Evolutionary conservation across 2,329 filamentous ascomycete genomes (phyloP), one percentile per base, ranked within the genome.

Genomic region (Orbilia blumenaviensis): DNA sequence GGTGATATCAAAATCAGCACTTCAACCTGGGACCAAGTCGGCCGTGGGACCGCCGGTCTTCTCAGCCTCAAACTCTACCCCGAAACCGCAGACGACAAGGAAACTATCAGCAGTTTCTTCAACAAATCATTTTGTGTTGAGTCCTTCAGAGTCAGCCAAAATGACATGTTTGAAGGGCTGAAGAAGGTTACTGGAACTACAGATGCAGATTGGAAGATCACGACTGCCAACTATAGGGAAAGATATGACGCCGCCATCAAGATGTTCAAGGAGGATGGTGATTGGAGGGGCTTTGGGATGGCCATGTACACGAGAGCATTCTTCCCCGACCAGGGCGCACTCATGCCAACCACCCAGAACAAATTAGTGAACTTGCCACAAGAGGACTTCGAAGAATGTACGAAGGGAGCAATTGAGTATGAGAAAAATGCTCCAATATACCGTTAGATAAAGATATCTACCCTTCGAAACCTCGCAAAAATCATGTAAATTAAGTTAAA

Each of bases 121-220:
- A 88, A 89, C 81, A 84, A 85, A 58, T 77, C 79, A 0, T 80
- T 90, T 1, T 87, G 85, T 78, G 78, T 89, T 9, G 84, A 83
- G 6, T 89, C 87, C 75, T 91, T 90, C 82, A 81, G 83, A 9
- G 78, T 89, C 74, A 88, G 82, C 72, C 90, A 92, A 81, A 84
- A 85, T 9, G 89, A 92, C 8, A 91, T 92, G 84, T 85, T 92
- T 64, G 86, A 86, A 41, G 86, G 85, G n/a, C 82, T 89, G 10
- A 85, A 89, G 79, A 86, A 86, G 0, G 89, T 89, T 2, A 86
- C 87, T 0, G 86, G 86, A 0, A 88, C 86, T 0, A 86, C 82
- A 0, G 87, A 89, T 41, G 82, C 81, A 0, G 89, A 91, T 79
- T 92, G 90, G 90, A 84, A 80, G 1, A 85, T 92, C 66, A 83